Evolutionary conservation across 106 monocot genomes (phyloP).

Genomic region (Vanilla planifolia): DNA sequence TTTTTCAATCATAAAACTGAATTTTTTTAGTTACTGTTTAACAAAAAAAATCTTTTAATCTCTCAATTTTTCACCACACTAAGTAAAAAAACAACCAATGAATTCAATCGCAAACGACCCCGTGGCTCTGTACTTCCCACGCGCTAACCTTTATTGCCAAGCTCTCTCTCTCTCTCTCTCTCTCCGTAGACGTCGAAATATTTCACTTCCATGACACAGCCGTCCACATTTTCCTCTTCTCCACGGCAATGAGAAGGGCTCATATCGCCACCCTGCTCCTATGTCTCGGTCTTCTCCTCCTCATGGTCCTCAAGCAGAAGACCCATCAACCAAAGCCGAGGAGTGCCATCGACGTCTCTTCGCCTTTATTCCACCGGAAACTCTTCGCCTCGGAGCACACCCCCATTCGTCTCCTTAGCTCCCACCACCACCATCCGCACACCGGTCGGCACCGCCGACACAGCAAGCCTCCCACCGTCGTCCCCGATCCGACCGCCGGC

Average conservation of each 20-base stretch:
- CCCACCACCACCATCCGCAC: constrained; percentile 19
- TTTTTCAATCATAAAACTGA: no score
- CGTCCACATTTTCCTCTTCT: constrained; percentile 4
- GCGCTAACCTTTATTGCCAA: no score
- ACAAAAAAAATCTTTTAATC: no score
- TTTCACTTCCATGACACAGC: constrained; percentile 18
- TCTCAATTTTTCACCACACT: no score
- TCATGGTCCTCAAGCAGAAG: constrained; percentile 20
- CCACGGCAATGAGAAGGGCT: constrained; percentile 34
- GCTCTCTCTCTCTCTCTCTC: constrained; percentile 8
- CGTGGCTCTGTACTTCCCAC: no score
- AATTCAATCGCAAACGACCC: no score
- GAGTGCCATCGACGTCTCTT: neutral
- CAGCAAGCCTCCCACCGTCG: neutral
- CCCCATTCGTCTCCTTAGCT: neutral
- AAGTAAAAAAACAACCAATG: no score
- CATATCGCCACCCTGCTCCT: constrained; percentile 19
- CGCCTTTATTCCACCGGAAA: neutral
- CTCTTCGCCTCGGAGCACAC: neutral
- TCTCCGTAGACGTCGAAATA: neutral
- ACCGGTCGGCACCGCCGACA: constrained; percentile 14
- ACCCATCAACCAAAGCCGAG: neutral
- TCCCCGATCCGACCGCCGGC: neutral
- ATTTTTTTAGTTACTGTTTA: no score
- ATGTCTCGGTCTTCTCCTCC: constrained; percentile 24